Evolutionary conservation across 352 stramenopile species (phyloP).

Genomic region (Phytophthora pistaciae): DNA sequence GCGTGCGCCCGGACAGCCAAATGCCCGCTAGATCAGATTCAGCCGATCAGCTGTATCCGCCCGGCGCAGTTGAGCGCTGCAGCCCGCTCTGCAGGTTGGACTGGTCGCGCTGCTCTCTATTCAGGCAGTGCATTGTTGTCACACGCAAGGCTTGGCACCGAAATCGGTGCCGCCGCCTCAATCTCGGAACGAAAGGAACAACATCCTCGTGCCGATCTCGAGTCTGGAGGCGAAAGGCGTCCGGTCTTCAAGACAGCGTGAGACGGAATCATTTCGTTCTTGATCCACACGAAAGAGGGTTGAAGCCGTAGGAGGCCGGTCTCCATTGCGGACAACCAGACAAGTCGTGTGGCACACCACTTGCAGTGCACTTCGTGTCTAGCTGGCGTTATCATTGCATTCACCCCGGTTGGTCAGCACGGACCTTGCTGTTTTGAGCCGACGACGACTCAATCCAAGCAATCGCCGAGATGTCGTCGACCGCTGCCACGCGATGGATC

Average conservation of each 20-base stretch:
- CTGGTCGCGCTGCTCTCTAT: neutral
- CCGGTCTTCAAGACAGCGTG: neutral
- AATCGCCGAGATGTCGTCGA: neutral
- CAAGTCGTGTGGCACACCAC: neutral
- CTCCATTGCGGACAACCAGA: neutral
- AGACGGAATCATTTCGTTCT: conserved; percentile 1
- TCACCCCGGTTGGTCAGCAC: neutral
- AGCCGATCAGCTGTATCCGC: conserved; percentile 32
- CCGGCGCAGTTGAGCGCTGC: conserved; percentile 3
- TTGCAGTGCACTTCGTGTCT: no score
- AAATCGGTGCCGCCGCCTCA: conserved; percentile 7
- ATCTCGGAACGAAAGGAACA: conserved; percentile 3
- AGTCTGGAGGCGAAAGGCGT: neutral
- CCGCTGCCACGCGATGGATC: neutral
- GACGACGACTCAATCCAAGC: neutral
- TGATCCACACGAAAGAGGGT: conserved; percentile 1
- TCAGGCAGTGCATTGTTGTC: conserved; percentile 11
- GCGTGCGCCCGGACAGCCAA: conserved; percentile 24
- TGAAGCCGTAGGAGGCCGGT: neutral
- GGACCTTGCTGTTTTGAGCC: neutral
- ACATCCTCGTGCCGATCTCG: conserved; percentile 3
- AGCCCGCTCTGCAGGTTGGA: neutral
- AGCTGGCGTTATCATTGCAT: no score
- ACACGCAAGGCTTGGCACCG: conserved; percentile 10
- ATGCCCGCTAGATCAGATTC: conserved; percentile 28